Evolutionary conservation across 805 yeast genomes (phyloP).

Genomic region (Cyberlindnera samutprakarnensis): DNA sequence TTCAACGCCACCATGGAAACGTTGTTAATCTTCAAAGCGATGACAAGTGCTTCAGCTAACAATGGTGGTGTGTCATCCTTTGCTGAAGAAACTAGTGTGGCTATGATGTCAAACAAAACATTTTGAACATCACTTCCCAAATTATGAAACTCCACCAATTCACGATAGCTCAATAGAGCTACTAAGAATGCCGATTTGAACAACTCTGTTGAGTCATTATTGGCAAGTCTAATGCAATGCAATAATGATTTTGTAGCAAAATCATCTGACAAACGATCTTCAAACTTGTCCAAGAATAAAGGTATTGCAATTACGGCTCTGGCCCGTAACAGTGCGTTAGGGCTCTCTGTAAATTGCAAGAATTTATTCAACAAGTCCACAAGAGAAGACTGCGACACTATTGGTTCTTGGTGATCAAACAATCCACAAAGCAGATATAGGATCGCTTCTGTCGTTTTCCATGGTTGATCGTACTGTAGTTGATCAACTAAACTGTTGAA

Average conservation of each 20-base stretch:
- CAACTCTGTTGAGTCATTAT: conserved; percentile 24
- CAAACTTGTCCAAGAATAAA: conserved; percentile 46
- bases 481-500: conserved; percentile 8
- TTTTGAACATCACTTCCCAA: conserved; percentile 17
- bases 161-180: conserved; percentile 43
- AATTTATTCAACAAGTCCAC: conserved; percentile 9
- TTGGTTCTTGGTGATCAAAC: conserved; percentile 27
- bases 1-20: conserved; percentile 31
- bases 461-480: conserved; percentile 14
- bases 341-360: conserved; percentile 8
- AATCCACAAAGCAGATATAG: conserved; percentile 44
- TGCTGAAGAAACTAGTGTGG: conserved; percentile 42
- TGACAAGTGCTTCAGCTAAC: conserved; percentile 60
- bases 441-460: conserved; percentile 42
- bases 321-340: conserved; percentile 34
- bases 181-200: conserved; percentile 33
- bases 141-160: conserved; percentile 24
- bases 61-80: conserved; percentile 77
- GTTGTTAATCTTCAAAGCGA: conserved; percentile 41
- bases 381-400: conserved; percentile 20
- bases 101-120: conserved; percentile 23
- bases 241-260: conserved; percentile 24
- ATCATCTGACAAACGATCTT: conserved; percentile 22
- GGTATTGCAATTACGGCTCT: conserved; percentile 50
- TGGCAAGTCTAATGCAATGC: conserved; percentile 18